Percentiles rank a stretch among this genome's conserved stretches.
These are phyloP conservation scores for Nothophoma quercina DNA, from an alignment of 2,329 filamentous ascomycete genomes.

Conservation along the genomic window DNA sequence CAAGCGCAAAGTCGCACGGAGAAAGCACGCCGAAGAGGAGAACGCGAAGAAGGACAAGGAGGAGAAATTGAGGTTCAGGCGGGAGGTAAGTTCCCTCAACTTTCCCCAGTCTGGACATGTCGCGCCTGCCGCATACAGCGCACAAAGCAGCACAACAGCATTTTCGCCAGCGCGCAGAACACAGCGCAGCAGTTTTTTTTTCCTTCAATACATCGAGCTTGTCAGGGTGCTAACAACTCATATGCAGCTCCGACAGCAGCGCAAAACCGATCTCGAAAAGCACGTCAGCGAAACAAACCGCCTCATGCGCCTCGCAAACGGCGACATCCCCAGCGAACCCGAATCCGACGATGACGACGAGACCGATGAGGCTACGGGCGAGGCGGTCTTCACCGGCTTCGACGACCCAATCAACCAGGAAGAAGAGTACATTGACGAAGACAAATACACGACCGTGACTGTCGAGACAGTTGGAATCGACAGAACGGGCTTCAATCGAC, in stretches of 20 bases:
- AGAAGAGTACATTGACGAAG: conserved; percentile 95
- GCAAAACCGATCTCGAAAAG: conserved; percentile 80
- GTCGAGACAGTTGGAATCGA: conserved; percentile 87
- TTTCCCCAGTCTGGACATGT: background rate
- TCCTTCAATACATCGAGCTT: too few relatives aligned
- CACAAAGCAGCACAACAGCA: background rate
- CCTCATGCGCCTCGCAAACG: conserved; percentile 69
- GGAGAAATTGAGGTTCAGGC: conserved; percentile 76
- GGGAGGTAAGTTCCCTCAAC: conserved; percentile 67
- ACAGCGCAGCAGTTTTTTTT: too few relatives aligned
- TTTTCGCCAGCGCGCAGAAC: too few relatives aligned
- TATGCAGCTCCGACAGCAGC: conserved; percentile 78
- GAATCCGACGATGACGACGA: conserved; percentile 47
- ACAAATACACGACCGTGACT: conserved; percentile 93
- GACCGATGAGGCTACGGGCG: conserved; percentile 43
- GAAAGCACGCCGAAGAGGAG: conserved; percentile 83
- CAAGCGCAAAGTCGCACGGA: conserved; percentile 88
- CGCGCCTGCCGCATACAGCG: too few relatives aligned
- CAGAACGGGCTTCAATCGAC: conserved; percentile 73
- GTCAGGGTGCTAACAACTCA: too few relatives aligned
- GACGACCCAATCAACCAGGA: conserved; percentile 73
- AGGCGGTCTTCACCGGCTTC: conserved; percentile 44
- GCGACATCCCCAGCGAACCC: conserved; percentile 24
- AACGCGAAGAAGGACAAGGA: conserved; percentile 78
- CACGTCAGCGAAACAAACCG: conserved; percentile 81